Percentiles rank a stretch among this genome's conserved stretches.
Conservation (phyloP, 1,284 basidiomycete genomes). For the Marasmius tenuissimus region DNA sequence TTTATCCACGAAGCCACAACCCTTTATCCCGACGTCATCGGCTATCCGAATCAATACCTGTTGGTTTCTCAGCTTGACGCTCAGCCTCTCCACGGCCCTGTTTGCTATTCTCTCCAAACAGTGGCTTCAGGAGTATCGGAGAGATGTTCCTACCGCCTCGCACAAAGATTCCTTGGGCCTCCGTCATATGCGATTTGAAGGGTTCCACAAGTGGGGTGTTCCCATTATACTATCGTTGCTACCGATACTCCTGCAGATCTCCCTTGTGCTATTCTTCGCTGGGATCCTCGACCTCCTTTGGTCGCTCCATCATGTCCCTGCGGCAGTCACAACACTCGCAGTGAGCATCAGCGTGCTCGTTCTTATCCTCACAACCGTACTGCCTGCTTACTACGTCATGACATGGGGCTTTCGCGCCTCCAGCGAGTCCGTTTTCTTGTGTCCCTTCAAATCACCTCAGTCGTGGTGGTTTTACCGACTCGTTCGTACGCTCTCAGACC, state of each 20-base stretch:
- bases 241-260: conserved; percentile 22
- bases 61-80: conserved; percentile 32
- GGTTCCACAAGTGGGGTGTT: conserved; percentile 22
- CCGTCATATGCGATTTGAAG: conserved; percentile 21
- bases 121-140: conserved; percentile 20
- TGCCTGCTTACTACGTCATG: conserved; percentile 4
- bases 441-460: conserved; percentile 10
- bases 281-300: conserved; percentile 24
- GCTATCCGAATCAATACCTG: conserved; percentile 24
- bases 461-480: conserved; percentile 7
- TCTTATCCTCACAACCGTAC: conserved; percentile 15
- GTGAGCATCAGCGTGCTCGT: conserved; percentile 17
- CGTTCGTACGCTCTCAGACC: background rate
- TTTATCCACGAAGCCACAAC: background rate
- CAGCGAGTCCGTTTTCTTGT: background rate
- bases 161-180: conserved; percentile 17
- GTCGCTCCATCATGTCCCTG: conserved; percentile 16
- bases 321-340: conserved; percentile 17
- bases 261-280: conserved; percentile 24
- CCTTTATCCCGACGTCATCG: background rate
- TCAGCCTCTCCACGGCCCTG: conserved; percentile 27
- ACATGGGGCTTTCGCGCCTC: background rate
- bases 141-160: conserved; percentile 7
- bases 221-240: conserved; percentile 22
- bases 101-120: conserved; percentile 26